Conservation (phyloP, 441 rosid genomes). For the Arabidopsis lyrata region DNA sequence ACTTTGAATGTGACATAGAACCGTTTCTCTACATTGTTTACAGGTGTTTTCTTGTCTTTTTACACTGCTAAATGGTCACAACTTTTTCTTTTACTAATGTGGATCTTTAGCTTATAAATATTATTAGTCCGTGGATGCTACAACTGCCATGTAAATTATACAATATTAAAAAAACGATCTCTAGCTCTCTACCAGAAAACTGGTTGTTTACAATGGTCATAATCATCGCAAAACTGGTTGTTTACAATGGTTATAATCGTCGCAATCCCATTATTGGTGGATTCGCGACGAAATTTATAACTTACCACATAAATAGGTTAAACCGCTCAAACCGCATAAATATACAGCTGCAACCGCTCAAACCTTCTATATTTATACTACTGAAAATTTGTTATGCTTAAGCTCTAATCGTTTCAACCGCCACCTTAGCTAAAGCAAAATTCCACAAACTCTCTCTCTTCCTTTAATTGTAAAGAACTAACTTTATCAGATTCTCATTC, state of each 20-base stretch:
- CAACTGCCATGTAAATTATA: background rate
- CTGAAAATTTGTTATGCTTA: background rate
- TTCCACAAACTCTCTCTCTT: conserved; percentile 39
- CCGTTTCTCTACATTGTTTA: conserved; percentile 7
- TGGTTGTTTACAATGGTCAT: background rate
- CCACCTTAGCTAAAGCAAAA: conserved; percentile 14
- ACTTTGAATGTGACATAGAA: conserved; percentile 19
- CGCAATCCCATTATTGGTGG: too few species aligned
- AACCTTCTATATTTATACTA: background rate
- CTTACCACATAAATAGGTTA: background rate
- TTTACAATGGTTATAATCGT: too few species aligned
- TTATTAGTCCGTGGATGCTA: background rate
- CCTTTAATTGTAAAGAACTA: conserved; percentile 30
- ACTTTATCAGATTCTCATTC: conserved; percentile 52
- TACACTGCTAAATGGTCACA: conserved; percentile 14
- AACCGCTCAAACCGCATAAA: background rate
- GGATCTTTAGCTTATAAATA: background rate
- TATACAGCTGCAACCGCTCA: background rate
- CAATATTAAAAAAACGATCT: background rate
- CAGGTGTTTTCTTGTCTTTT: background rate
- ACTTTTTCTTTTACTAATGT: background rate
- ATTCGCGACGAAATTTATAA: too few species aligned
- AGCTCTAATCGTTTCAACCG: background rate
- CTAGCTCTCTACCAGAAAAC: background rate
- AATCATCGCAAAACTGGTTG: background rate